Conservation (phyloP, 306 rosid genomes). For the Corylus avellana region DNA sequence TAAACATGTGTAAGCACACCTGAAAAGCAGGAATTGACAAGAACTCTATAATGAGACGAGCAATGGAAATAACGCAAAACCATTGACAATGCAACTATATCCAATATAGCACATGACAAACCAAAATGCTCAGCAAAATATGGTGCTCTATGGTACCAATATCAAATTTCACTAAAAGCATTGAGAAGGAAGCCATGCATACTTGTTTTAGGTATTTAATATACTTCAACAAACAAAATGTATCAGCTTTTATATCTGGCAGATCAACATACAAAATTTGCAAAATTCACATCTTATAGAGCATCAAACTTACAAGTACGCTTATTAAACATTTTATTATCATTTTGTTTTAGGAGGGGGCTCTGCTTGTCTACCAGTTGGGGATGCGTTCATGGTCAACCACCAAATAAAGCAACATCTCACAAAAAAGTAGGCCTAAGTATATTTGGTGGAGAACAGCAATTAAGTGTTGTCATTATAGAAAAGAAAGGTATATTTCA, state of each 20-base stretch:
- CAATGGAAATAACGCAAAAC: not conserved
- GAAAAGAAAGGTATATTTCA: not conserved
- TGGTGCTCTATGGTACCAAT: not conserved
- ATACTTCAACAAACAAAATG: not conserved
- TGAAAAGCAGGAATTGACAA: constrained; percentile 42
- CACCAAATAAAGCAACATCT: not conserved
- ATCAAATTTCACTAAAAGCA: not conserved
- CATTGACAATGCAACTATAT: constrained; percentile 5
- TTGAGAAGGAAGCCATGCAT: not conserved
- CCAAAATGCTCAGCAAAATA: constrained; percentile 8
- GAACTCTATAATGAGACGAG: constrained; percentile 22
- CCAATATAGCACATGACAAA: constrained; percentile 2
- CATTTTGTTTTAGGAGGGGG: not conserved
- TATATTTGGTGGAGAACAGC: not conserved
- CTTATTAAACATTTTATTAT: not conserved
- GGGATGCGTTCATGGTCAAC: not conserved
- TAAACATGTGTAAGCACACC: constrained; percentile 99
- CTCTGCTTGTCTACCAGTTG: not conserved
- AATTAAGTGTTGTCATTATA: not conserved
- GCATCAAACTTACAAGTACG: not conserved
- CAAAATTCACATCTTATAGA: not conserved
- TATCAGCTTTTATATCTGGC: not conserved
- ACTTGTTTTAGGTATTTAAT: not conserved
- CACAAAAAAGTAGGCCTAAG: not conserved
- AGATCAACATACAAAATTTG: not conserved